Evolutionary conservation across 2,329 filamentous ascomycete genomes (phyloP), one percentile per base, ranked within the genome.

Genomic region (Xylaria hypoxylon): DNA sequence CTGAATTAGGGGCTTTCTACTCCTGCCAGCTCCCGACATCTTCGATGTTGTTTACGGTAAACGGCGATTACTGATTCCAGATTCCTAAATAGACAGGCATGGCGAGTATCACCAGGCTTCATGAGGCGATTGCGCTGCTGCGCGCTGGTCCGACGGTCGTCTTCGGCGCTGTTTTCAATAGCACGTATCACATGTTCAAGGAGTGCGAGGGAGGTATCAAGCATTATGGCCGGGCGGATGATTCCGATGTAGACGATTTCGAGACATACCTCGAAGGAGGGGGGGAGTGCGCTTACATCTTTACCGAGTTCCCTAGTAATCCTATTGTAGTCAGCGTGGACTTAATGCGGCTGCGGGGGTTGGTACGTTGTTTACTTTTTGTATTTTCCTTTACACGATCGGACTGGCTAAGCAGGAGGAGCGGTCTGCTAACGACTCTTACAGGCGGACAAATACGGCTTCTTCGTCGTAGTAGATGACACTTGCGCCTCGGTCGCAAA

Each of bases 131-230:
- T 10, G 65, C 77, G 2, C 70, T 74, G 28, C 70, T 78, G 33
- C 76, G 79, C 1, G 74, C 77, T 0, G 73, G 77, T 2, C 78
- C 76, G 38, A 77, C 80, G 5, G 79, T 83, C 6, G 75, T 84
- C 13, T 78, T 88, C 28, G 86, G 86, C 7, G 76, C 84, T n/a
- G 76, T 83, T 2, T 88, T 87, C 70, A 80, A 85, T 68, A 82
- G 79, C 64, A 86, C 84, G 0, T 80, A 81, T 40, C 79, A 83
- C 40, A 68, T 86, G n/a, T 76, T 83, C 35, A 78, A 85, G 59
- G 81, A 85, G 65, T 75, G 74, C 5, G 75, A 79, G 0, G 77
- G 77, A 2, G 82, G 82, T 0, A 80, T 80, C 68, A 83, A 83
- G 74, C 83, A 86, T 64, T 82, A 86, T 63, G 83, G 82, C 15